phyloP scores from a whole-genome alignment of 371 early-diverging fungal genomes.

The Mucor racemosus region DNA sequence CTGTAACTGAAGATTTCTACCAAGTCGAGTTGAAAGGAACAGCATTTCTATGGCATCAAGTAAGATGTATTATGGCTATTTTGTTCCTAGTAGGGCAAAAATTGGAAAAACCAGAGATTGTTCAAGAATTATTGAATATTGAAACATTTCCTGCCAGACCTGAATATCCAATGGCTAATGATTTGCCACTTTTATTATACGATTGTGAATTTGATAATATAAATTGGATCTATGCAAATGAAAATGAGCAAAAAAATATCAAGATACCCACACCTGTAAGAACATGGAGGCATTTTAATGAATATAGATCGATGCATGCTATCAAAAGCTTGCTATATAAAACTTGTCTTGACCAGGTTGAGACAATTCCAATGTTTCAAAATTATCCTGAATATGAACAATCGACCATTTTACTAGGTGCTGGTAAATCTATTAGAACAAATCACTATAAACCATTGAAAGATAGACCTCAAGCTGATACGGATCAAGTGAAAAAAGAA shows the following conservation, averaged over 20 bases:
- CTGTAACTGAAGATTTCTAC: conserved; percentile 62
- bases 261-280: conserved; percentile 32
- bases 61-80: conserved; percentile 94
- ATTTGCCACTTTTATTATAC: conserved; percentile 84
- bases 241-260: background rate
- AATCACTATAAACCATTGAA: conserved; percentile 34
- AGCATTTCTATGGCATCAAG: conserved; percentile 97
- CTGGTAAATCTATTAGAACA: conserved; percentile 31
- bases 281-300: conserved; percentile 50
- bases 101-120: conserved; percentile 45
- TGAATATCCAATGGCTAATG: conserved; percentile 74
- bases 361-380: conserved; percentile 7
- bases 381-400: conserved; percentile 1
- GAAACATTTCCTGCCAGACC: conserved; percentile 41
- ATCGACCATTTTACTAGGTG: conserved; percentile 37
- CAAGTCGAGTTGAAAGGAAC: conserved; percentile 76
- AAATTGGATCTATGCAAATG: conserved; percentile 55
- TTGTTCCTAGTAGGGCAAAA: conserved; percentile 82
- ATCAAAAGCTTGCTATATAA: conserved; percentile 50
- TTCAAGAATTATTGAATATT: conserved; percentile 44
- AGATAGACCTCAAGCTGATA: conserved; percentile 40
- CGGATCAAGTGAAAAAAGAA: conserved; percentile 52
- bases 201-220: conserved; percentile 82
- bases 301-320: conserved; percentile 50
- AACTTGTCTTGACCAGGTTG: conserved; percentile 20